Percentiles rank a stretch among this genome's conserved stretches.
phyloP scores from a whole-genome alignment of 1,139 yeast species.

The Arxiozyma bovina region DNA sequence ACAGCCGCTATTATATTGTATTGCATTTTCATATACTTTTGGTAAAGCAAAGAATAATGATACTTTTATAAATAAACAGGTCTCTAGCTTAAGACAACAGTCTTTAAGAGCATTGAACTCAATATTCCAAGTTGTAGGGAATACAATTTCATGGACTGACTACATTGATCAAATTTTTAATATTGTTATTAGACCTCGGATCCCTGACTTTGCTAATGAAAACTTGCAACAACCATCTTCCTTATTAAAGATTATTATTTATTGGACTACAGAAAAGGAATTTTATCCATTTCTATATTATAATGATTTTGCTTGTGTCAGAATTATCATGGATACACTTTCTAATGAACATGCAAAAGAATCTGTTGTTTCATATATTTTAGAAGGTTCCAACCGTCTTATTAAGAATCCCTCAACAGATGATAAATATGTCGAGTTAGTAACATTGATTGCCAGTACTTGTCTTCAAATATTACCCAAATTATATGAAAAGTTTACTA shows the following conservation, averaged over 20 bases:
- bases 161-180: constrained; percentile 46
- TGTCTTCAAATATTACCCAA: constrained; percentile 45
- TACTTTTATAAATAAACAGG: constrained; percentile 34
- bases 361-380: constrained; percentile 47
- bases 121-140: constrained; percentile 42
- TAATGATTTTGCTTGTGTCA: constrained; percentile 48
- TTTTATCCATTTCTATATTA: constrained; percentile 47
- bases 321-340: constrained; percentile 49
- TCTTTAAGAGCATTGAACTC: constrained; percentile 52
- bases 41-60: constrained; percentile 32
- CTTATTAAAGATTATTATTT: constrained; percentile 54
- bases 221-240: constrained; percentile 81
- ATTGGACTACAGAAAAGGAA: constrained; percentile 48
- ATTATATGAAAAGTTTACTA: constrained; percentile 37
- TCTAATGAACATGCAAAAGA: constrained; percentile 55
- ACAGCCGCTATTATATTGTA: constrained; percentile 51
- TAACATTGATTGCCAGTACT: constrained; percentile 49
- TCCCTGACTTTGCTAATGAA: constrained; percentile 59
- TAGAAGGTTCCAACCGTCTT: constrained; percentile 49
- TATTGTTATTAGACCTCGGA: constrained; percentile 54
- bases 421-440: constrained; percentile 41
- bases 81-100: constrained; percentile 48
- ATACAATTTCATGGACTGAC: constrained; percentile 46
- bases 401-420: constrained; percentile 35
- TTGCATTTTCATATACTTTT: constrained; percentile 47